A percentile compares a stretch with the other conserved stretches of the same genome.
Conservation (phyloP, 2,329 filamentous ascomycete species). For the Colletotrichum salicis region DNA sequence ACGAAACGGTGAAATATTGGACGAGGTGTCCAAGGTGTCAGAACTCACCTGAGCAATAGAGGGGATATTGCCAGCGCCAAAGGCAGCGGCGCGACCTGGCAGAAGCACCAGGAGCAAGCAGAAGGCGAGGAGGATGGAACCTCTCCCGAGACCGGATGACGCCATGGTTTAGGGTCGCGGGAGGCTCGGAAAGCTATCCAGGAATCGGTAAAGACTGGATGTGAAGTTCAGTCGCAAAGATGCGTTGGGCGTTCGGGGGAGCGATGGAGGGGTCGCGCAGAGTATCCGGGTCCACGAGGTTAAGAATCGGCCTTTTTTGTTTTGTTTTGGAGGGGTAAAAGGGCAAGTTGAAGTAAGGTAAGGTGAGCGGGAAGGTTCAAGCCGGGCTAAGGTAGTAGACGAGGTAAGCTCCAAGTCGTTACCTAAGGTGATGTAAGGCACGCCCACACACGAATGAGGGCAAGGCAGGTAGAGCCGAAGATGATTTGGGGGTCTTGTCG, state of each 20-base stretch:
- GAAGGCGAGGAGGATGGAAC: constrained; percentile 62
- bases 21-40: not conserved
- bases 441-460: not conserved
- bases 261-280: constrained; percentile 9
- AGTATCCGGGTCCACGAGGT: constrained; percentile 11
- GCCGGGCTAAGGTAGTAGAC: not conserved
- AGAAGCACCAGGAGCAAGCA: constrained; percentile 66
- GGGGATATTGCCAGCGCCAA: constrained; percentile 79
- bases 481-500: not conserved
- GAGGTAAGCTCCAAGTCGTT: not conserved
- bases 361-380: constrained; percentile 19
- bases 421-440: not conserved
- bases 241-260: constrained; percentile 13
- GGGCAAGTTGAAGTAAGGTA: not conserved
- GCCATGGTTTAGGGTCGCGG: constrained; percentile 52
- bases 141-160: constrained; percentile 57
- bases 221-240: constrained; percentile 14
- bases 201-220: constrained; percentile 7
- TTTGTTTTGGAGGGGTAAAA: constrained; percentile 14
- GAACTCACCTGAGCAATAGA: constrained; percentile 62
- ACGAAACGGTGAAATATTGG: not conserved
- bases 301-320: constrained; percentile 3
- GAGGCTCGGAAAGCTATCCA: not conserved
- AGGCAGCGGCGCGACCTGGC: constrained; percentile 67
- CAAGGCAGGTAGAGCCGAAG: constrained; percentile 1